phyloP scores from a whole-genome alignment of 305 asterid species.

The Solanum chacoense region DNA sequence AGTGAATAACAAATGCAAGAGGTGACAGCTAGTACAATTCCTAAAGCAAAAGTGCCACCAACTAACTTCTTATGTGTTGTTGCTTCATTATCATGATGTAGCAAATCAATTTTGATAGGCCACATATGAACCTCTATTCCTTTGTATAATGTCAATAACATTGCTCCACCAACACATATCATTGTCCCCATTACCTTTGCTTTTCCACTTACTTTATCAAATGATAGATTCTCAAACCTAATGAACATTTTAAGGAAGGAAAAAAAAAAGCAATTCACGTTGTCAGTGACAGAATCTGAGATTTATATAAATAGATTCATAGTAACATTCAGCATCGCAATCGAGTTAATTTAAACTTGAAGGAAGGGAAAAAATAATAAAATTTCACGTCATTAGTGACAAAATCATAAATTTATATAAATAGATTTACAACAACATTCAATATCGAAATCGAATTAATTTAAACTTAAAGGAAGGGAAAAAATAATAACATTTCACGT shows the following conservation, averaged over 20 bases:
- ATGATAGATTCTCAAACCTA: slow-evolving; percentile 16
- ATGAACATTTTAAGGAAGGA: background rate
- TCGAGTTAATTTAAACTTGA: background rate
- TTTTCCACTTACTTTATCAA: slow-evolving; percentile 12
- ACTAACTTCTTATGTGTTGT: background rate
- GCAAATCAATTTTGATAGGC: slow-evolving; percentile 5
- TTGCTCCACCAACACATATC: slow-evolving; percentile 23
- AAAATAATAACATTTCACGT: background rate
- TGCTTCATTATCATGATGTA: background rate
- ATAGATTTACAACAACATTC: no score
- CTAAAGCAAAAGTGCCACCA: slow-evolving; percentile 4
- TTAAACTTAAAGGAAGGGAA: no score
- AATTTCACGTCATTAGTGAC: no score
- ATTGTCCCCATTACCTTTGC: slow-evolving; percentile 19
- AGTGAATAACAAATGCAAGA: slow-evolving; percentile 13
- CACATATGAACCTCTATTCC: slow-evolving; percentile 12
- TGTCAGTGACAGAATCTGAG: no score
- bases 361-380: no score
- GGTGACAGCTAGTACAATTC: slow-evolving; percentile 14
- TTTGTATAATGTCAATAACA: slow-evolving; percentile 16
- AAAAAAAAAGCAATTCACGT: background rate
- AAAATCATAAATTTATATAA: no score
- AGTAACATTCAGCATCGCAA: background rate
- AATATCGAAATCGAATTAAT: no score
- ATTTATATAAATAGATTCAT: background rate